Evolutionary conservation across 2,329 filamentous ascomycete genomes (phyloP).

Genomic region (Fusarium goolgardi): DNA sequence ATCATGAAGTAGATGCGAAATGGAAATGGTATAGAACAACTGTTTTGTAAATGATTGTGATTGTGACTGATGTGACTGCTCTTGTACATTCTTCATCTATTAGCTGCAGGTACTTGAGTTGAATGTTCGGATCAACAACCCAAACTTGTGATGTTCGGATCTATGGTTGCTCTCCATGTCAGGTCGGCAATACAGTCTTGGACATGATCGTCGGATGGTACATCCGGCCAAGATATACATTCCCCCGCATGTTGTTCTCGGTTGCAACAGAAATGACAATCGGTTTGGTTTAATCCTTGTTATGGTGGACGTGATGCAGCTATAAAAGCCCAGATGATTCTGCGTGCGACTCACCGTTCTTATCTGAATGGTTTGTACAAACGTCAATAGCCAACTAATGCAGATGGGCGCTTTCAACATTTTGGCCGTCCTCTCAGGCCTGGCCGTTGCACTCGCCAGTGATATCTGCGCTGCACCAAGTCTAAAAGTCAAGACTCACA

Average conservation of each 20-base stretch:
- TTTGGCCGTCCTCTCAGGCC: neutral
- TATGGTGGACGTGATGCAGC: neutral
- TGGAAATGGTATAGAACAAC: conserved; percentile 49
- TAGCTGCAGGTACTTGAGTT: too few relatives aligned
- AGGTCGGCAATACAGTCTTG: neutral
- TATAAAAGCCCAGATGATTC: neutral
- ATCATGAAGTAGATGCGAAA: conserved; percentile 57
- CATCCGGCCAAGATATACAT: neutral
- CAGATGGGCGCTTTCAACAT: neutral
- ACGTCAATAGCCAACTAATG: neutral
- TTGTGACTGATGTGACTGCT: neutral
- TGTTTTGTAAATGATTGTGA: conserved; percentile 1
- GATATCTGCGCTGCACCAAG: neutral
- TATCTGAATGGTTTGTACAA: neutral
- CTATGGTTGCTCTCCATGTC: neutral
- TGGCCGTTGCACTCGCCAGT: neutral
- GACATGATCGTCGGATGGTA: neutral
- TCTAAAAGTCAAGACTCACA: neutral
- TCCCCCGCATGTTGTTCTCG: neutral
- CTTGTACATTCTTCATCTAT: too few relatives aligned
- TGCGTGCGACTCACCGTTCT: neutral
- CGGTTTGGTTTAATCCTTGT: conserved; percentile 1
- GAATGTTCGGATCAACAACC: too few relatives aligned
- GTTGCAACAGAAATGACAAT: neutral
- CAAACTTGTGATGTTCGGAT: neutral